Evolutionary conservation across 495 filamentous ascomycete species (phyloP).

Genomic region (Tuber microsphaerosporum): DNA sequence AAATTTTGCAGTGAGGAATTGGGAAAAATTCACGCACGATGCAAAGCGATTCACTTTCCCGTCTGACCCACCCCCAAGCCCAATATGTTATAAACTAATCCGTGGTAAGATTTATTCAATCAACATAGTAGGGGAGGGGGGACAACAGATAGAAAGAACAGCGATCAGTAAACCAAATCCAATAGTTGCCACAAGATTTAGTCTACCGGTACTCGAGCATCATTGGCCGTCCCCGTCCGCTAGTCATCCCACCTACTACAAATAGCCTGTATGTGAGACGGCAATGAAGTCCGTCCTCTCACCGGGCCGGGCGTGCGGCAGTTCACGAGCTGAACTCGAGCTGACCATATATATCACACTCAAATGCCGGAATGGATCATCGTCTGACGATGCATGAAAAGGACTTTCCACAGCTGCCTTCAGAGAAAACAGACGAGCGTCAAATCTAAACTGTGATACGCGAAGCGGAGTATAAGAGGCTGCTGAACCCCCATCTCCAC

Average conservation of each 20-base stretch:
- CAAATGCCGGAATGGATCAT: neutral
- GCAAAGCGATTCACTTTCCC: too few species aligned
- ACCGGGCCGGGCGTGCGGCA: neutral
- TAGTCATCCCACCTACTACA: neutral
- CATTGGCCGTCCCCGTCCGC: neutral
- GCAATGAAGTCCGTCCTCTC: neutral
- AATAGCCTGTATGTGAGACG: neutral
- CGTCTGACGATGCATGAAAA: neutral
- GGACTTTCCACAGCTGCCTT: neutral
- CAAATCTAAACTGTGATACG: neutral
- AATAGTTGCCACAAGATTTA: neutral
- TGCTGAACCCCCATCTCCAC: neutral
- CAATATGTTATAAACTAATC: too few species aligned
- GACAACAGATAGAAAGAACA: too few species aligned
- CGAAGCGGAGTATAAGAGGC: neutral
- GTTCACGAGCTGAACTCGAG: neutral
- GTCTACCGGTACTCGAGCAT: neutral
- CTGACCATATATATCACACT: too few species aligned
- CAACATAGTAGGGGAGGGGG: too few species aligned
- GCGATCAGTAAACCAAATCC: neutral
- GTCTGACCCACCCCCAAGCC: too few species aligned
- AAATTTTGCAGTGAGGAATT: too few species aligned
- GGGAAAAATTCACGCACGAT: too few species aligned
- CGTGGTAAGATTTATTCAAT: too few species aligned
- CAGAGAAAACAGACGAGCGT: neutral